A percentile compares a stretch with the other conserved stretches of the same genome.
phyloP scores from a whole-genome alignment of 2,329 filamentous ascomycete species.

The Ophiostoma novo-ulmi region DNA sequence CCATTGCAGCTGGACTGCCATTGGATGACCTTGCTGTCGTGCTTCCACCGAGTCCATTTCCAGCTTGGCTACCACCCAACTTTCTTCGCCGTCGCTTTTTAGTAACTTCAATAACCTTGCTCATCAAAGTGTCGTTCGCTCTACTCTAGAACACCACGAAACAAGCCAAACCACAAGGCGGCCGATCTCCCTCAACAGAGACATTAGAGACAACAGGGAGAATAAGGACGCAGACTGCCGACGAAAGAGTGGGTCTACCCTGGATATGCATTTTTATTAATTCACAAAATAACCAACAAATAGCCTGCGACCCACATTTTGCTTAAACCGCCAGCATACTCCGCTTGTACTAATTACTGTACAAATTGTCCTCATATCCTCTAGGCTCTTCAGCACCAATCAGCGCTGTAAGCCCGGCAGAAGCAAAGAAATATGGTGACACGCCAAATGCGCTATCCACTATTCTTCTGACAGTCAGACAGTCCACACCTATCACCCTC shows the following conservation, averaged over 20 bases:
- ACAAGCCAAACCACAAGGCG: background rate
- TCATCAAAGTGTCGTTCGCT: background rate
- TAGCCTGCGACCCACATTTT: background rate
- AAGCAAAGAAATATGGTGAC: slow-evolving; percentile 3
- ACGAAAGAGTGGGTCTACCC: background rate
- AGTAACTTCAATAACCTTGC: too few relatives aligned
- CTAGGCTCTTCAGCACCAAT: slow-evolving; percentile 1
- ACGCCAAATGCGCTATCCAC: background rate
- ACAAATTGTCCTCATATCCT: background rate
- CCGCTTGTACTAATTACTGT: background rate
- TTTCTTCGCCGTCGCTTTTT: background rate
- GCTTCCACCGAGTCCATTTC: background rate
- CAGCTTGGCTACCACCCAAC: too few relatives aligned
- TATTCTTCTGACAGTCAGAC: background rate
- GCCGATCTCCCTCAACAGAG: background rate
- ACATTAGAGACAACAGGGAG: background rate
- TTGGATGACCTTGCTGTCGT: background rate
- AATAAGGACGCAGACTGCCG: background rate
- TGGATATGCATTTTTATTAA: background rate
- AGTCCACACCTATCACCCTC: background rate
- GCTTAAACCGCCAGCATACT: background rate
- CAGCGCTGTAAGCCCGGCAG: background rate
- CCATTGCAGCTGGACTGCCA: background rate
- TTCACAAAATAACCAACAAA: background rate
- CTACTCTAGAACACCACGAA: background rate